Evolutionary conservation across 371 early-diverging fungal genomes (phyloP).

Genomic region (Mortierella sp.): DNA sequence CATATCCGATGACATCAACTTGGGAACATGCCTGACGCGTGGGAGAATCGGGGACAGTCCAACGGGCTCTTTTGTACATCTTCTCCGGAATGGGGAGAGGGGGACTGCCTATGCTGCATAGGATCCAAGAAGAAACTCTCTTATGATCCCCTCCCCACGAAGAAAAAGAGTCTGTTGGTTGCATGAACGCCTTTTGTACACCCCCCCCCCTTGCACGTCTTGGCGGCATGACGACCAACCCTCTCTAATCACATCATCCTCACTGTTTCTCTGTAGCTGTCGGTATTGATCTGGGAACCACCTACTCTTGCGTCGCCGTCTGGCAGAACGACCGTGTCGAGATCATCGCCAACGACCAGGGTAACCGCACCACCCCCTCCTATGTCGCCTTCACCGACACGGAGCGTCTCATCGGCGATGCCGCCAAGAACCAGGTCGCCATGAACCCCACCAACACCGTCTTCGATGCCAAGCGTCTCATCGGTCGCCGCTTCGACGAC

Average conservation of each 20-base stretch:
- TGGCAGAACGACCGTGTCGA: conserved; percentile 97
- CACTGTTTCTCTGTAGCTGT: conserved; percentile 51
- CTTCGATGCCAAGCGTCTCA: conserved; percentile 97
- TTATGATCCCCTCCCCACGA: no score
- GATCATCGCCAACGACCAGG: conserved; percentile 98
- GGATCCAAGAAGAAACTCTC: no score
- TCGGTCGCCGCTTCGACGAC: conserved; percentile 94
- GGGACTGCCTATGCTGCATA: no score
- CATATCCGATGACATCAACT: no score
- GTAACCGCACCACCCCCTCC: conserved; percentile 96
- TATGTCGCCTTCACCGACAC: conserved; percentile 94
- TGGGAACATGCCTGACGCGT: no score
- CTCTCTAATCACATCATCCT: conserved; percentile 1
- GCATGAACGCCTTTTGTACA: no score
- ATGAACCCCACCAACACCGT: conserved; percentile 91
- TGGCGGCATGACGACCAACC: not conserved
- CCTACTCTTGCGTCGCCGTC: conserved; percentile 99
- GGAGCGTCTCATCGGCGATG: conserved; percentile 94
- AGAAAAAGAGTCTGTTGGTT: no score
- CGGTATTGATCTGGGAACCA: conserved; percentile 99
- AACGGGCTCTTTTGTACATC: no score
- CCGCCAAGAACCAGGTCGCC: conserved; percentile 93
- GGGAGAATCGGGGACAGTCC: no score
- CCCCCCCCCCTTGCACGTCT: no score
- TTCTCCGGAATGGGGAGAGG: no score